These are phyloP conservation scores for Arthrobotrys sphaeroides DNA, from an alignment of 2,329 filamentous ascomycete species.

Conservation along the genomic window DNA sequence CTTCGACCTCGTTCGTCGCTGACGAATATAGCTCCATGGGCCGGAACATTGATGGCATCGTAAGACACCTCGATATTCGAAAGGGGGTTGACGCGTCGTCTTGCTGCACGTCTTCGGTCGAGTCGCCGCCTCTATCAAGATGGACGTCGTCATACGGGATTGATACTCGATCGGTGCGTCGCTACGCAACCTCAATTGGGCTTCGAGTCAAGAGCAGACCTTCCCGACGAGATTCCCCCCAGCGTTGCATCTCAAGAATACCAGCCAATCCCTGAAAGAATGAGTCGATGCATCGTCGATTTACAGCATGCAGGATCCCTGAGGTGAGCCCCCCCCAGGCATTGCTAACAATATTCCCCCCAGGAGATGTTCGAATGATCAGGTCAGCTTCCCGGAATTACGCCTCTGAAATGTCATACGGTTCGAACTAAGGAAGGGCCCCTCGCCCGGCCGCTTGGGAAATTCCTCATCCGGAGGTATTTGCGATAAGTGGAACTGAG, in stretches of 20 bases:
- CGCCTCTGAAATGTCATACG: constrained; percentile 46
- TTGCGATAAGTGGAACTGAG: constrained; percentile 43
- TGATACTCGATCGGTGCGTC: constrained; percentile 35
- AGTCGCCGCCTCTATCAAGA: not conserved
- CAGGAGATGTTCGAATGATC: constrained; percentile 29
- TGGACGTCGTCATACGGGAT: not conserved
- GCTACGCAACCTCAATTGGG: not conserved
- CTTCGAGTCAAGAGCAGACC: constrained; percentile 34
- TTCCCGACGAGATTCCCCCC: constrained; percentile 45
- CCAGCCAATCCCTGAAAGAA: constrained; percentile 44
- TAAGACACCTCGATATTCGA: not conserved
- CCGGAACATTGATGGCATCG: too few species aligned
- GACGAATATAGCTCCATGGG: not conserved
- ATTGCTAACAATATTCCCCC: constrained; percentile 33
- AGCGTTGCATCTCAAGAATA: constrained; percentile 41
- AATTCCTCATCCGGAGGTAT: constrained; percentile 47
- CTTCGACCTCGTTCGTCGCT: not conserved
- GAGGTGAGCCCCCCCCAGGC: constrained; percentile 13
- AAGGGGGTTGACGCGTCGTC: constrained; percentile 37
- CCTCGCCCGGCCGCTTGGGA: constrained; percentile 9
- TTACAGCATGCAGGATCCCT: constrained; percentile 32
- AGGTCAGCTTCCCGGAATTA: constrained; percentile 52
- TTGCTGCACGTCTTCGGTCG: not conserved
- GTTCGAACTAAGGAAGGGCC: constrained; percentile 16
- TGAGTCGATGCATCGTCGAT: constrained; percentile 49